Evolutionary conservation across 164 flowering plant species (phyloP), one percentile per base, ranked within the genome.

Genomic region (Stephania yunnanensis): DNA sequence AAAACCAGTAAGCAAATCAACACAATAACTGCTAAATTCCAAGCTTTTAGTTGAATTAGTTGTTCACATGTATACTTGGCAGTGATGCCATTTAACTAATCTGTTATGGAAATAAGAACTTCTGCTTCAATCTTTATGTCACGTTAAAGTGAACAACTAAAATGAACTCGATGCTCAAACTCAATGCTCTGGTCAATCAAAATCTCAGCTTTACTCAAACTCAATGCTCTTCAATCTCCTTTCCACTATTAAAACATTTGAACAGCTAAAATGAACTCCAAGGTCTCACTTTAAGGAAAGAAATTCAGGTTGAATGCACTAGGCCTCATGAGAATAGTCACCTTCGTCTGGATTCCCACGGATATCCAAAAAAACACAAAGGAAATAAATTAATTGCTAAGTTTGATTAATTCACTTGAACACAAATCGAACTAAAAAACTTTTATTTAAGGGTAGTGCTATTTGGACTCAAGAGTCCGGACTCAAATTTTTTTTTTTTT

Each of bases 141-240:
- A 55, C 1, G 17, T 55, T 55, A 8, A 48, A 8, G 42, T 36
- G 1, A 36, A 1, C 42, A 55, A 5, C 63, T 20, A 55, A 48
- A 8, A 42, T n/a, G n/a, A n/a, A n/a, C n/a, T n/a, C n/a, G n/a
- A n/a, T n/a, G n/a, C n/a, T n/a, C n/a, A n/a, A n/a, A n/a, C n/a
- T n/a, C n/a, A n/a, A n/a, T n/a, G n/a, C 50, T 12, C 55, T 69
- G 20, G 55, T 55, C 22, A 76, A 71, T 46, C 70, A 25, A 50
- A 76, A 71, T 15, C 67, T 25, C 72, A 68, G 19, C 30, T 73
- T 30, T 44, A 68, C 30, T 48, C 61, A 25, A 67, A 15, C 25
- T 50, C 46, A 46, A 52, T 22, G 20, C 36, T 46, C 76, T 65
- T 15, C 46, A 29, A 66, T 74, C 46, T 67, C 45, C 25, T 74